phyloP scores from a whole-genome alignment of 345 rosid species.

The Trapa bicornis region DNA sequence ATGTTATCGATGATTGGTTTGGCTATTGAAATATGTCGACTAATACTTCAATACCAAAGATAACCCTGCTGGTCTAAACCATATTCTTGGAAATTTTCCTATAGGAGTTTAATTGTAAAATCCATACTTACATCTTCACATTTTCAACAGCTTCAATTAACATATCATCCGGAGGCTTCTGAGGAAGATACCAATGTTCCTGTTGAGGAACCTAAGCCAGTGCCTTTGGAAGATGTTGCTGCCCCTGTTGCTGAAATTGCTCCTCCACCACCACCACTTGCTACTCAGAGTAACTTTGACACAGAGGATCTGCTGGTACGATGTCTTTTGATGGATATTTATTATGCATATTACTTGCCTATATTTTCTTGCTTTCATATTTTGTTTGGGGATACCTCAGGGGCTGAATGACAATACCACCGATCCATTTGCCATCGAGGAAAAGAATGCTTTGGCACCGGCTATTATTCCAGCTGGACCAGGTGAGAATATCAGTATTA shows the following conservation, averaged over 20 bases:
- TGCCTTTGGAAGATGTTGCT: slow-evolving; percentile 35
- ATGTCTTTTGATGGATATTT: slow-evolving; percentile 1
- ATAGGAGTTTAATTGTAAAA: background rate
- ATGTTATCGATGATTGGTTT: background rate
- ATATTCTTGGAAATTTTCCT: background rate
- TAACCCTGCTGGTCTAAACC: background rate
- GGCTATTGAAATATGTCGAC: background rate
- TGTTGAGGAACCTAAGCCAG: slow-evolving; percentile 49
- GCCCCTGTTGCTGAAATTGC: slow-evolving; percentile 29
- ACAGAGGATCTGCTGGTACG: slow-evolving; percentile 78
- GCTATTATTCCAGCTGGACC: slow-evolving; percentile 71
- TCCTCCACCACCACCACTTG: slow-evolving; percentile 27
- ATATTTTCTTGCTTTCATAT: background rate
- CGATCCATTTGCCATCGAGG: slow-evolving; percentile 67
- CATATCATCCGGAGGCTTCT: slow-evolving; percentile 65
- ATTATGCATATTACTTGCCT: background rate
- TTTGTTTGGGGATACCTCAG: slow-evolving; percentile 22
- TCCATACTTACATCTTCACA: slow-evolving; percentile 12
- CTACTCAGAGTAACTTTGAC: slow-evolving; percentile 43
- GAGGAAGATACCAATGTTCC: slow-evolving; percentile 41
- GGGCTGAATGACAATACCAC: slow-evolving; percentile 47
- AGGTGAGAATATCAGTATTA: slow-evolving; percentile 16
- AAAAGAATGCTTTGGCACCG: slow-evolving; percentile 80
- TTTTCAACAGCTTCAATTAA: slow-evolving; percentile 49
- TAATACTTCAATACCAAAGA: background rate